phyloP scores from a whole-genome alignment of 768 basidiomycete genomes.

The Dioszegia hungarica region DNA sequence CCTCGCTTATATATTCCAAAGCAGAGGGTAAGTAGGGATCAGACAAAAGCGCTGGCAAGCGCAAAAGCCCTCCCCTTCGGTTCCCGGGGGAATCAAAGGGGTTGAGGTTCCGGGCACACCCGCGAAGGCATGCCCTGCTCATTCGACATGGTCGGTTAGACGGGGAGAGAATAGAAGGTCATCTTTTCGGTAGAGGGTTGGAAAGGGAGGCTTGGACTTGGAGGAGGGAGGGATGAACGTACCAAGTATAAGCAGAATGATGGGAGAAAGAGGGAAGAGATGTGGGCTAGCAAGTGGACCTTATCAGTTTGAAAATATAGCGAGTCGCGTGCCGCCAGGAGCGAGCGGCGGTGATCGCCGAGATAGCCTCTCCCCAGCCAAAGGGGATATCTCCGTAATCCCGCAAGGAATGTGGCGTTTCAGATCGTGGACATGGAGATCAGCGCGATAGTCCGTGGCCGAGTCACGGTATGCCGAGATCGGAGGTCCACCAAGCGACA shows the following conservation, averaged over 20 bases:
- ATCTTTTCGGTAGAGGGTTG: constrained; percentile 30
- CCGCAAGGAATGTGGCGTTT: constrained; percentile 6
- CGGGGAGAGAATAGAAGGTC: constrained; percentile 51
- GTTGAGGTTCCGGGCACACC: constrained; percentile 43
- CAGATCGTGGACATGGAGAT: not conserved
- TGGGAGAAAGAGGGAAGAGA: constrained; percentile 1
- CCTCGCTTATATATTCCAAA: not conserved
- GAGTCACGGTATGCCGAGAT: not conserved
- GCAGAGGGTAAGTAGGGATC: constrained; percentile 20
- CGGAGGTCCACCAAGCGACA: not conserved
- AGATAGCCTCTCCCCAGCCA: not conserved
- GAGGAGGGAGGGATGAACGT: not conserved
- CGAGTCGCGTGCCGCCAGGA: not conserved
- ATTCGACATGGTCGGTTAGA: constrained; percentile 51
- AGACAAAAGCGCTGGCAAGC: constrained; percentile 51
- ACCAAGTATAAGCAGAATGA: not conserved
- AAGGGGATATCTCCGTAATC: not conserved
- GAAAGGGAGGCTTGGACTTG: not conserved
- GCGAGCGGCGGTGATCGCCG: not conserved
- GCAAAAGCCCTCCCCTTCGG: constrained; percentile 37
- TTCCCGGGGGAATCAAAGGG: constrained; percentile 3
- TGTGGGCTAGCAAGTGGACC: not conserved
- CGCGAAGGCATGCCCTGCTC: constrained; percentile 48
- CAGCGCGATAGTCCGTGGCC: not conserved
- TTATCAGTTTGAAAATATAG: not conserved